A percentile compares a stretch with the other conserved stretches of the same genome.
Conservation (phyloP, 169 alveolate genomes). For the Theileria luwenshuni region DNA sequence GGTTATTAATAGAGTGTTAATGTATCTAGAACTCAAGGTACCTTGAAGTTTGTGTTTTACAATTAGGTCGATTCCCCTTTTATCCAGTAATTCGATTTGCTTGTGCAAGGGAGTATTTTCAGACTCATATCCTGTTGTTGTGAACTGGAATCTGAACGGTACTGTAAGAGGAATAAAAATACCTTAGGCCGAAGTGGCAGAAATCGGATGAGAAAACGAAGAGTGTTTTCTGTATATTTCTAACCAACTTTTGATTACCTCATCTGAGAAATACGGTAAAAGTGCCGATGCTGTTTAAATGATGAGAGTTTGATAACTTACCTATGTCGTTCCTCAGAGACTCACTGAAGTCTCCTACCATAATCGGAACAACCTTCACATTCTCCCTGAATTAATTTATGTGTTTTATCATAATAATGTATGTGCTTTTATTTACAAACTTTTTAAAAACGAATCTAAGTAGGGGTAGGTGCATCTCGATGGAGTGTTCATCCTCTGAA, state of each 20-base stretch:
- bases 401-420: slow-evolving; percentile 7
- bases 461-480: slow-evolving; percentile 89
- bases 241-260: slow-evolving; percentile 13
- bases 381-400: slow-evolving; percentile 13
- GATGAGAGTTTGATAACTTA: not conserved
- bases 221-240: slow-evolving; percentile 47
- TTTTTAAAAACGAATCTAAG: slow-evolving; percentile 78
- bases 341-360: slow-evolving; percentile 77
- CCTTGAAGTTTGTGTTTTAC: slow-evolving; percentile 70
- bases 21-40: no score
- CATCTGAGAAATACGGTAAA: slow-evolving; percentile 79
- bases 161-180: not conserved
- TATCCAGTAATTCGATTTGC: slow-evolving; percentile 82
- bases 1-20: no score
- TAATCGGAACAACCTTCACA: slow-evolving; percentile 82
- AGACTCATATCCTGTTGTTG: slow-evolving; percentile 48
- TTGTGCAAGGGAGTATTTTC: slow-evolving; percentile 61
- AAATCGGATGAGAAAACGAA: slow-evolving; percentile 91
- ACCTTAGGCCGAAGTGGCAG: slow-evolving; percentile 92
- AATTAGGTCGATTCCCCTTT: slow-evolving; percentile 79
- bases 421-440: slow-evolving; percentile 4
- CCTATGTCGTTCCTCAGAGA: slow-evolving; percentile 31
- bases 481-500: slow-evolving; percentile 89
- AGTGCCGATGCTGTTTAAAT: slow-evolving; percentile 71
- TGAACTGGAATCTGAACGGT: slow-evolving; percentile 45